A percentile compares a stretch with the other conserved stretches of the same genome.
phyloP scores from a whole-genome alignment of 192 early-diverging fungal species.

The Chytriomyces sp. region DNA sequence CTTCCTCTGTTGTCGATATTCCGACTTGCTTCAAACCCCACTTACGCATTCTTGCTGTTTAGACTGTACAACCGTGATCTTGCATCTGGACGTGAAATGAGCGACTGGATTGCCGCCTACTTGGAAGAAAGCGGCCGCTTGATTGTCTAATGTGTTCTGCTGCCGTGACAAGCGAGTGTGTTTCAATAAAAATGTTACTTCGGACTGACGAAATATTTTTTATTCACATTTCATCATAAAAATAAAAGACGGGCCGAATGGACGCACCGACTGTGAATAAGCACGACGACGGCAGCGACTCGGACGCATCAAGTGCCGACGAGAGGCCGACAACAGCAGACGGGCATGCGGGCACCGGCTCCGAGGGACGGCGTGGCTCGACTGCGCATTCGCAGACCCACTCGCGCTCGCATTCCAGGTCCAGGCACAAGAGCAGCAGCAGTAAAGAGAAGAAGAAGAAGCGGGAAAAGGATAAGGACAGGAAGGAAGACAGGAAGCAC shows the following conservation, averaged over 20 bases:
- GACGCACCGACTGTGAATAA: neutral
- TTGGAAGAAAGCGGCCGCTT: slow-evolving; percentile 29
- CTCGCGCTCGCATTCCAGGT: neutral
- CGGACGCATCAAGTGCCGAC: neutral
- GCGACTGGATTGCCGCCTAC: slow-evolving; percentile 36
- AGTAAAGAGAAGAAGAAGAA: slow-evolving; percentile 4
- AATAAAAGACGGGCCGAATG: neutral
- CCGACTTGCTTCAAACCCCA: neutral
- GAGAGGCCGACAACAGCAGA: neutral
- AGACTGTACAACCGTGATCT: slow-evolving; percentile 29
- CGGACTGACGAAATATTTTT: no score
- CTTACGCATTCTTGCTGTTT: neutral
- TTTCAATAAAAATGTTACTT: no score
- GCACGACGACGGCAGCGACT: neutral
- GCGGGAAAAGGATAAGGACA: neutral
- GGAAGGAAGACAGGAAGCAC: neutral
- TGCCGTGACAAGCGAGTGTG: no score
- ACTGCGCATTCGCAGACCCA: neutral
- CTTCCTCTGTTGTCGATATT: neutral
- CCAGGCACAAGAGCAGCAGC: neutral
- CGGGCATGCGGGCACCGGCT: neutral
- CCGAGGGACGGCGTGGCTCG: neutral
- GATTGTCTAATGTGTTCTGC: slow-evolving; percentile 4
- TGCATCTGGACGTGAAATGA: slow-evolving; percentile 26
- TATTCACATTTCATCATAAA: neutral